Evolutionary conservation across 1,284 basidiomycete genomes (phyloP).

Genomic region (Apiotrichum sp.): DNA sequence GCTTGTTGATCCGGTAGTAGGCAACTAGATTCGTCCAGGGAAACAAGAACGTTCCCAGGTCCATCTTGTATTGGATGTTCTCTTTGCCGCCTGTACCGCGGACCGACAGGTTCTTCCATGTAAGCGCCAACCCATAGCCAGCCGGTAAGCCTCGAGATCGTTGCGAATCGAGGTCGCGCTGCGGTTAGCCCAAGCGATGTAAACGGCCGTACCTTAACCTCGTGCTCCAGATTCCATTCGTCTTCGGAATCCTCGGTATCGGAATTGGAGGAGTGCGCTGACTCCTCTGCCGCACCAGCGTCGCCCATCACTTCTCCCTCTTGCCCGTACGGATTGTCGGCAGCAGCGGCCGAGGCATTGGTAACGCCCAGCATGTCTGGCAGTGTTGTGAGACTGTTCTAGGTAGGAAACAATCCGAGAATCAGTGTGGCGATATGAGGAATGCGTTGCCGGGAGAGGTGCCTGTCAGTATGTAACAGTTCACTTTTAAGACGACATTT

Average conservation of each 20-base stretch:
- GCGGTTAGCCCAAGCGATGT: background rate
- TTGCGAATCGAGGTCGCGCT: background rate
- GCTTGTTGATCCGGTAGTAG: background rate
- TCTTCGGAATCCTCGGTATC: background rate
- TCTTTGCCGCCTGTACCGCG: background rate
- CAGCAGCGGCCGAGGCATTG: too few relatives aligned
- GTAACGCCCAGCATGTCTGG: too few relatives aligned
- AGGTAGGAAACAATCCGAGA: too few relatives aligned
- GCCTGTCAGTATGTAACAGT: too few relatives aligned
- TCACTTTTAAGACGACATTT: too few relatives aligned
- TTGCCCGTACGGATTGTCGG: background rate
- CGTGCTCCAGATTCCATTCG: background rate
- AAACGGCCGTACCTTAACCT: background rate
- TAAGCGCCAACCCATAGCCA: background rate
- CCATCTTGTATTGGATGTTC: conserved; percentile 1
- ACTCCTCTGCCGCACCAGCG: background rate
- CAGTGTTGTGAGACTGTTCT: too few relatives aligned
- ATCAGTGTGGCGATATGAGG: too few relatives aligned
- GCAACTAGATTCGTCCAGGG: background rate
- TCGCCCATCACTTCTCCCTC: background rate
- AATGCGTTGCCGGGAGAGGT: too few relatives aligned
- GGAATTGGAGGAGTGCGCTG: background rate
- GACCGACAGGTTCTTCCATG: conserved; percentile 3
- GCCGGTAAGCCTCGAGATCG: background rate
- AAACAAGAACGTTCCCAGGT: background rate